Evolutionary conservation across 345 rosid genomes (phyloP), one percentile per base, ranked within the genome.

Genomic region (Sisymbrium irio): DNA sequence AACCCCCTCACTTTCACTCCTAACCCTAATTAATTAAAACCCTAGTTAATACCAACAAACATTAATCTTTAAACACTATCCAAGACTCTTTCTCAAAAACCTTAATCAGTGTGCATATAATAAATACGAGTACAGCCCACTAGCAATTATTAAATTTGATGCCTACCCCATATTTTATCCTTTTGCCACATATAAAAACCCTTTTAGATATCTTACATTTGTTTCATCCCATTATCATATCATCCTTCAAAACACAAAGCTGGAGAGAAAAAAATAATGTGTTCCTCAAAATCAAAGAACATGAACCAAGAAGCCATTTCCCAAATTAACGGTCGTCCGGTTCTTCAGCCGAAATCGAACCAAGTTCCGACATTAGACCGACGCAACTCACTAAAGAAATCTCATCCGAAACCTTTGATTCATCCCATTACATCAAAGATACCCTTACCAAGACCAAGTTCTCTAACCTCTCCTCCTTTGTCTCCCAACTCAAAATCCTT

Each of bases 291-390:
- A 60, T 42, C 74, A 18, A 84, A 81, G 72, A 75, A 64, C 57
- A 32, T 68, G 55, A 45, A 56, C 35, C 65, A 73, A 62, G 76
- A 64, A 56, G 51, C 75, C 32, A 56, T 83, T 70, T 69, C 82
- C 9, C 79, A 61, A 17, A 82, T 83, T 77, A 80, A 85, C 41
- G 92, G 88, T 19, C 85, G 90, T 0, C 85, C 80, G 1, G 90
- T 89, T 50, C 96, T 88, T 65, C 88, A 90, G 40, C 96, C 88
- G 22, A 84, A 79, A 45, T 85, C 86, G 15, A 87, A 87, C 81
- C 89, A 82, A 78, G 75, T 83, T 62, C 88, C 87, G 4, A 72
- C 55, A 27, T 79, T 78, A 69, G 85, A 83, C 27, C 67, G 79
- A 39, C 66, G 78, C 14, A 81, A 70, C 65, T 81, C 87, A n/a